These are phyloP conservation scores for Fomitopsis schrenkii DNA, from an alignment of 1,284 basidiomycete genomes.

Conservation along the genomic window DNA sequence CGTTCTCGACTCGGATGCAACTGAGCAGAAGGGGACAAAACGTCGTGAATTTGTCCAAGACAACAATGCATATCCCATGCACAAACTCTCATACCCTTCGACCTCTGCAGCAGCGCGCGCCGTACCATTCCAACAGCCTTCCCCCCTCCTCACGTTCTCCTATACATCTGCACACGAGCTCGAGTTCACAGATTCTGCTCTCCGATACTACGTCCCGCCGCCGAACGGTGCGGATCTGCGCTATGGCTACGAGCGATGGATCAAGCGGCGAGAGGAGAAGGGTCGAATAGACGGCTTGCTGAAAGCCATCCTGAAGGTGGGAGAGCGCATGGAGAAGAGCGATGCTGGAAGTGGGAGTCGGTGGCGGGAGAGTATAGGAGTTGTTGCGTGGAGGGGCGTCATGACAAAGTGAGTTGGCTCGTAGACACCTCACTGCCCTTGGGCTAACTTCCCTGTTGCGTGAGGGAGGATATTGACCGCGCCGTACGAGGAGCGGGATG, in stretches of 20 bases:
- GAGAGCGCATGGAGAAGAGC: constrained; percentile 34
- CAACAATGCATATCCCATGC: background rate
- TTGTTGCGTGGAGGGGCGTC: constrained; percentile 87
- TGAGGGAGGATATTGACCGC: constrained; percentile 70
- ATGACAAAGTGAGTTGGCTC: constrained; percentile 75
- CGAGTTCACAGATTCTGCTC: constrained; percentile 59
- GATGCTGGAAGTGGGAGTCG: constrained; percentile 12
- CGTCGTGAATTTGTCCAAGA: background rate
- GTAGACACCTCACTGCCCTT: background rate
- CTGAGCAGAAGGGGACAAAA: background rate
- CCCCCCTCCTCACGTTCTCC: constrained; percentile 45
- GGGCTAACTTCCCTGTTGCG: constrained; percentile 7
- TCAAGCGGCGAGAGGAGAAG: constrained; percentile 59
- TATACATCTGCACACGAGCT: constrained; percentile 43
- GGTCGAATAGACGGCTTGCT: constrained; percentile 65
- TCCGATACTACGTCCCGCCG: constrained; percentile 68
- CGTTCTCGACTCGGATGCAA: background rate
- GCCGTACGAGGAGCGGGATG: constrained; percentile 77
- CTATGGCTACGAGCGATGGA: constrained; percentile 69
- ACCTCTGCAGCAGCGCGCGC: constrained; percentile 13
- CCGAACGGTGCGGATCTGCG: constrained; percentile 55
- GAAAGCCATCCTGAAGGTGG: constrained; percentile 42
- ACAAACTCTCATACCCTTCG: constrained; percentile 22
- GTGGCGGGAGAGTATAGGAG: constrained; percentile 41
- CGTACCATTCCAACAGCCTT: constrained; percentile 40